Conservation (phyloP, 2,329 filamentous ascomycete species). For the Elsinoe batatas region DNA sequence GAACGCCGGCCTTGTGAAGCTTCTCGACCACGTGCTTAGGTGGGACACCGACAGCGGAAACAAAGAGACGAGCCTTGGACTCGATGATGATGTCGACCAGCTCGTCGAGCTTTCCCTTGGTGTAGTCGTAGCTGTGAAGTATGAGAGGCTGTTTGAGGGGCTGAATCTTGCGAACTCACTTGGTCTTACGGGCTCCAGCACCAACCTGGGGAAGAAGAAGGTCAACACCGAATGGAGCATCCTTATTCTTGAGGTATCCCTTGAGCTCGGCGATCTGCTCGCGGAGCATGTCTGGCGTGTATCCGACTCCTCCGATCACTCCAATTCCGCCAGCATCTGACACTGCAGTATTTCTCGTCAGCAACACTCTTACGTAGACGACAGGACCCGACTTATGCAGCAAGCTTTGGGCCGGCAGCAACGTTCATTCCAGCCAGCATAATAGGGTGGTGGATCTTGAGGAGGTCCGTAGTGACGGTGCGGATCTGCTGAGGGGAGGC, state of each 20-base stretch:
- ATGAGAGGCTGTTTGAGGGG: too few species aligned
- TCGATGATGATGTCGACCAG: constrained; percentile 89
- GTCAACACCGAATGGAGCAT: constrained; percentile 89
- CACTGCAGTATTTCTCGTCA: constrained; percentile 48
- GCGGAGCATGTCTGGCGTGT: constrained; percentile 92
- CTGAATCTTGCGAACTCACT: constrained; percentile 8
- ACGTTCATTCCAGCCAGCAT: constrained; percentile 99
- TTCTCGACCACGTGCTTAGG: constrained; percentile 80
- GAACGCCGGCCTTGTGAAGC: constrained; percentile 75
- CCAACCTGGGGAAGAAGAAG: constrained; percentile 89
- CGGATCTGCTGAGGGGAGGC: constrained; percentile 80
- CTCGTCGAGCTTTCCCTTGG: constrained; percentile 92
- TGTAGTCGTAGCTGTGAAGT: constrained; percentile 82
- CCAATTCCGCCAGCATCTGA: constrained; percentile 94
- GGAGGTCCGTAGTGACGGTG: constrained; percentile 86
- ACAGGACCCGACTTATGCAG: constrained; percentile 41
- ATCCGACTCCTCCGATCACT: constrained; percentile 90
- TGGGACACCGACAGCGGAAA: constrained; percentile 87
- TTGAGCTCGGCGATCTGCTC: constrained; percentile 96
- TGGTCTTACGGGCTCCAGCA: constrained; percentile 88
- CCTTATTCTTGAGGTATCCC: constrained; percentile 77
- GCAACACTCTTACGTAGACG: neutral
- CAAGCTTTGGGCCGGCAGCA: constrained; percentile 89
- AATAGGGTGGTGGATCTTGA: constrained; percentile 95
- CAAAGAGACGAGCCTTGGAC: constrained; percentile 82